Base-by-base conservation (phyloP, 176 grass and related monocot genomes). In the Panicum miliaceum region DNA sequence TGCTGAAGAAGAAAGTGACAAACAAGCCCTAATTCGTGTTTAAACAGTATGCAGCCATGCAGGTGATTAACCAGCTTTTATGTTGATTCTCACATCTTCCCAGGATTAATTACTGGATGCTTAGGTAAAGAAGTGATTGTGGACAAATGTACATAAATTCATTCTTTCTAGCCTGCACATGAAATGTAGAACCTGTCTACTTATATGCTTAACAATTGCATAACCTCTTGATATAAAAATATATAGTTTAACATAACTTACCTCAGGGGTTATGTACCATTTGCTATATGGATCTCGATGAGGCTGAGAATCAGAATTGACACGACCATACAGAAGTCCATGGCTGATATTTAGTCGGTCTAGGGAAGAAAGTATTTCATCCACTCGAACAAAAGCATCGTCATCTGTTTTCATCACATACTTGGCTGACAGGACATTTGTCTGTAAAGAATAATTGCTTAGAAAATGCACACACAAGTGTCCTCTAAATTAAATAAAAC, bases 381-480 rank as follows among this genome's bases (percentile, higher is more conserved):
- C 97, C 15, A 99, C 78, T 78, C 97, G 90, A 78, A 99, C 97
- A 90, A 99, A 99, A 88, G 97, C 97, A 84, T 99, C 97, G 74
- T 99, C 97, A 69, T 99, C 97, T 64, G 97, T 99, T 90, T 99
- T 99, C 97, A 99, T 96, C 67, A 96, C 91, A 87, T 96, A 96
- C 75, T 96, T 96, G 66, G 91, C 91, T 41, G 91, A 92, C 68
- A 91, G 64, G 62, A 86, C 90, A 82, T 99, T 88, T 77, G 93
- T 96, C 97, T 96, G 80, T 7, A 84, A 61, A 15, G 82, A 54
- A 84, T 27, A 77, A 73, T 20, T 68, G 12, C 64, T 88, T 76
- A 85, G 32, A 81, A 75, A 54, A 82, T 70, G 70, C 41, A 81
- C 4, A 66, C 23, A 76, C 20, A 2, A 84, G n/a, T 58, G 22